These are phyloP conservation scores for Tylopilus sp. DNA, from an alignment of 1,284 basidiomycete genomes.

Conservation along the genomic window DNA sequence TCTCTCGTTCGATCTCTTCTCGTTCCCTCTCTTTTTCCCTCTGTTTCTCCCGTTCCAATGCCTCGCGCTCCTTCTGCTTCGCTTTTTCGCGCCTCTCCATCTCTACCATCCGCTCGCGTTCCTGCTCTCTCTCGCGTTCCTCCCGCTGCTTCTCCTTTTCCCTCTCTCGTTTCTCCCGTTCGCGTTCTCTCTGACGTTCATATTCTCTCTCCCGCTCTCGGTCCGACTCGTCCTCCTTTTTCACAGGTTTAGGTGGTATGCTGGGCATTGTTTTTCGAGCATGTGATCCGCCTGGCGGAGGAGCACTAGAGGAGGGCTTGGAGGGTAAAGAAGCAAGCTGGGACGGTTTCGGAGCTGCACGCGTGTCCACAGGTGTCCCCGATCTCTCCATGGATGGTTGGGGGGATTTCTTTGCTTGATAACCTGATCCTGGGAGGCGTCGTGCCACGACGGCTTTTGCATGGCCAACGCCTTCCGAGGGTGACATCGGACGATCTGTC, in stretches of 20 bases:
- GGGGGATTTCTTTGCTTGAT: slow-evolving; percentile 45
- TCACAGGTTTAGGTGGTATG: slow-evolving; percentile 31
- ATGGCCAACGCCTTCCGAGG: slow-evolving; percentile 17
- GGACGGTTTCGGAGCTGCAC: slow-evolving; percentile 25
- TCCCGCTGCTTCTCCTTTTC: slow-evolving; percentile 36
- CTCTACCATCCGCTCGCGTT: slow-evolving; percentile 29
- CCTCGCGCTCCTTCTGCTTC: slow-evolving; percentile 36
- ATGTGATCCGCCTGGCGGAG: slow-evolving; percentile 36
- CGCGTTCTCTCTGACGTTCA: slow-evolving; percentile 34
- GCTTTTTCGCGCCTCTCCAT: slow-evolving; percentile 37
- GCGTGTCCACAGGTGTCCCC: slow-evolving; percentile 21
- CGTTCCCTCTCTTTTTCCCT: slow-evolving; percentile 37
- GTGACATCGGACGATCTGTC: slow-evolving; percentile 23
- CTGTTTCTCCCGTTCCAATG: slow-evolving; percentile 33
- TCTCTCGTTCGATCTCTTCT: slow-evolving; percentile 37
- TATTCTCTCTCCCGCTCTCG: slow-evolving; percentile 39
- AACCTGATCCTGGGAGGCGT: slow-evolving; percentile 63
- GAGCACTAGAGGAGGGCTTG: slow-evolving; percentile 41
- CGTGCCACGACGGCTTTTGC: slow-evolving; percentile 37
- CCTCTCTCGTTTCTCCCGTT: slow-evolving; percentile 33
- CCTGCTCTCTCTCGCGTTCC: slow-evolving; percentile 31
- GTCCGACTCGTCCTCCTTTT: slow-evolving; percentile 40
- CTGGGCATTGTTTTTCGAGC: slow-evolving; percentile 36
- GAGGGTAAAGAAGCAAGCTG: slow-evolving; percentile 35
- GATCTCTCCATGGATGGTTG: slow-evolving; percentile 33